Evolutionary conservation across 1,284 basidiomycete genomes (phyloP).

Genomic region (Lentinus polychrous): DNA sequence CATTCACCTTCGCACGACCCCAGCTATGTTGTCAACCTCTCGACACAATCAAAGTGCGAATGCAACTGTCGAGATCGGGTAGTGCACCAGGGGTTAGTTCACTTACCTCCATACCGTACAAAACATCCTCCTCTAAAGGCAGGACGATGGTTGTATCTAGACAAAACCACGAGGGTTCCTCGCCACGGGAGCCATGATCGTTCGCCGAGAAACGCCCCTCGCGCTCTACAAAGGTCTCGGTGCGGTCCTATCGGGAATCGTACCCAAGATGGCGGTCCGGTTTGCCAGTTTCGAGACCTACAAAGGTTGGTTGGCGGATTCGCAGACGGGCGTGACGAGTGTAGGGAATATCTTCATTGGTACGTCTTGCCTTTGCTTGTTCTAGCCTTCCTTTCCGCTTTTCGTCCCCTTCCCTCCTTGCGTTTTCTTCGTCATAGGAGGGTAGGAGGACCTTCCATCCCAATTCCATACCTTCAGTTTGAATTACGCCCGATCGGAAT

Average conservation of each 20-base stretch:
- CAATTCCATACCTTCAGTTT: conserved; percentile 3
- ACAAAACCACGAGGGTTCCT: conserved; percentile 91
- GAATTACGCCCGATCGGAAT: no score
- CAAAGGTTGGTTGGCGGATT: conserved; percentile 77
- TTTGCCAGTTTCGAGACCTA: conserved; percentile 98
- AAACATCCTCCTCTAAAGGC: background rate
- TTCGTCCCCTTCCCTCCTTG: background rate
- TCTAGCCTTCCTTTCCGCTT: conserved; percentile 3
- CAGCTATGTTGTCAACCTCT: conserved; percentile 78
- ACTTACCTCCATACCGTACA: background rate
- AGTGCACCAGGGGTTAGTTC: conserved; percentile 71
- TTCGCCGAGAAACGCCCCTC: conserved; percentile 87
- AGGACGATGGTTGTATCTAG: conserved; percentile 36
- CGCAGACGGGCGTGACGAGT: conserved; percentile 69
- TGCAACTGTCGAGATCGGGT: conserved; percentile 89
- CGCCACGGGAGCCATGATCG: conserved; percentile 87
- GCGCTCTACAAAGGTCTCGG: conserved; percentile 98
- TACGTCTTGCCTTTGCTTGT: no score
- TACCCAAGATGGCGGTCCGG: conserved; percentile 99
- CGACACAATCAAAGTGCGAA: conserved; percentile 97
- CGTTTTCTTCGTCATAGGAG: background rate
- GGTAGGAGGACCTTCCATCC: no score
- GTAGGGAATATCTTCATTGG: conserved; percentile 76
- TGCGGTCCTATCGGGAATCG: conserved; percentile 95
- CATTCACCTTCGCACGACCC: background rate